Percentiles rank a stretch among this genome's conserved stretches.
These are phyloP conservation scores for Penicillium antarcticum DNA, from an alignment of 495 filamentous ascomycete species.

Conservation along the genomic window DNA sequence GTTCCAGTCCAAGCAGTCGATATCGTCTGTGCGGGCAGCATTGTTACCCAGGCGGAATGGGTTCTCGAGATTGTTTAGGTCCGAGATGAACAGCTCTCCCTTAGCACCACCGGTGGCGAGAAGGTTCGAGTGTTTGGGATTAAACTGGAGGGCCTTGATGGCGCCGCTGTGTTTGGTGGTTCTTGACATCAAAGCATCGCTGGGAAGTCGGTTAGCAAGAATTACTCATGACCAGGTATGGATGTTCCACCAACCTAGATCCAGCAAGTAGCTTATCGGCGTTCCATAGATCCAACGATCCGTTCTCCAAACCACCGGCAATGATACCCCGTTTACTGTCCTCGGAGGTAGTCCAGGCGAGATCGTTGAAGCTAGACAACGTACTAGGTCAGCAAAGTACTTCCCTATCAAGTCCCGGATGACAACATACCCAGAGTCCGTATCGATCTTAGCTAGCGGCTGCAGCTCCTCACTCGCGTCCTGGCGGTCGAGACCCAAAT, in stretches of 20 bases:
- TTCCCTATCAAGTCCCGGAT: neutral
- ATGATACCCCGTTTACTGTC: constrained; percentile 80
- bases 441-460: constrained; percentile 76
- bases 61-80: constrained; percentile 82
- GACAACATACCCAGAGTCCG: constrained; percentile 76
- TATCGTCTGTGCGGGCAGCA: constrained; percentile 85
- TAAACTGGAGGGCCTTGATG: constrained; percentile 96
- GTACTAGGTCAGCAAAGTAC: constrained; percentile 7
- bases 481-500: constrained; percentile 72
- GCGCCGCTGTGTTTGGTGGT: constrained; percentile 91
- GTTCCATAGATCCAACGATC: constrained; percentile 93
- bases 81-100: constrained; percentile 94
- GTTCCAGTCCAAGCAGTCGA: constrained; percentile 97
- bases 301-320: constrained; percentile 93
- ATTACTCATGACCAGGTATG: constrained; percentile 5
- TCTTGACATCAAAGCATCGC: constrained; percentile 77
- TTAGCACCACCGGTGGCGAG: constrained; percentile 91
- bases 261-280: constrained; percentile 77
- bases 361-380: constrained; percentile 80
- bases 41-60: constrained; percentile 85
- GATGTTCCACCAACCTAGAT: constrained; percentile 41
- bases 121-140: constrained; percentile 87
- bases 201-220: constrained; percentile 32
- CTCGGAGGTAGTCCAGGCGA: constrained; percentile 84
- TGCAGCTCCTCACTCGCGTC: constrained; percentile 78